Percentiles rank a stretch among this genome's conserved stretches.
Conservation (phyloP, 1,139 yeast genomes). For the Blastobotrys indianensis region DNA sequence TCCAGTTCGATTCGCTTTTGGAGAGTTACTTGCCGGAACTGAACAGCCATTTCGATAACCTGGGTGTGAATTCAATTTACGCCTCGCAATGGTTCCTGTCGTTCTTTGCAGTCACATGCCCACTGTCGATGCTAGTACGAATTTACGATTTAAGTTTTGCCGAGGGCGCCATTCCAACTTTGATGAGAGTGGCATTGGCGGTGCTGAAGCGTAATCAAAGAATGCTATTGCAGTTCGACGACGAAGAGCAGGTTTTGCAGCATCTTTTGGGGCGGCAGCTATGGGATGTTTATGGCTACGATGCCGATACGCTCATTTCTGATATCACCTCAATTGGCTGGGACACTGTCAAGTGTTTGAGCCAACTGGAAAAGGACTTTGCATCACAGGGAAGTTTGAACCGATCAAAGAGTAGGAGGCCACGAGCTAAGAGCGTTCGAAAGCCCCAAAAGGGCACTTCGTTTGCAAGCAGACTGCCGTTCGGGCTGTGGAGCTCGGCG, state of each 20-base stretch:
- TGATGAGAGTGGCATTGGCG: constrained; percentile 56
- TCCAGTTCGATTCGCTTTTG: constrained; percentile 48
- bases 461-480: neutral
- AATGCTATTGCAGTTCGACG: constrained; percentile 46
- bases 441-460: neutral
- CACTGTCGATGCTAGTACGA: constrained; percentile 45
- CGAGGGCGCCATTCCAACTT: constrained; percentile 61
- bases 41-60: constrained; percentile 40
- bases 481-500: neutral
- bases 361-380: constrained; percentile 26
- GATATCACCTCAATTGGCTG: constrained; percentile 38
- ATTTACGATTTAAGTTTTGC: constrained; percentile 51
- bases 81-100: constrained; percentile 63
- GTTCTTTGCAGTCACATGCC: constrained; percentile 58
- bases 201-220: constrained; percentile 48
- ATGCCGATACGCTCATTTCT: constrained; percentile 45
- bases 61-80: constrained; percentile 33
- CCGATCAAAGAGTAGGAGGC: neutral
- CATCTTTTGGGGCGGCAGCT: constrained; percentile 52
- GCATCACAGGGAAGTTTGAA: neutral
- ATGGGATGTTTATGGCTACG: constrained; percentile 42
- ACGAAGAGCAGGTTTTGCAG: constrained; percentile 58
- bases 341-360: constrained; percentile 19
- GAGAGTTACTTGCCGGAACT: constrained; percentile 40
- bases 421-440: constrained; percentile 2